A percentile compares a stretch with the other conserved stretches of the same genome.
Conservation (phyloP, 2,329 filamentous ascomycete species). For the Epichloe gansuensis region DNA sequence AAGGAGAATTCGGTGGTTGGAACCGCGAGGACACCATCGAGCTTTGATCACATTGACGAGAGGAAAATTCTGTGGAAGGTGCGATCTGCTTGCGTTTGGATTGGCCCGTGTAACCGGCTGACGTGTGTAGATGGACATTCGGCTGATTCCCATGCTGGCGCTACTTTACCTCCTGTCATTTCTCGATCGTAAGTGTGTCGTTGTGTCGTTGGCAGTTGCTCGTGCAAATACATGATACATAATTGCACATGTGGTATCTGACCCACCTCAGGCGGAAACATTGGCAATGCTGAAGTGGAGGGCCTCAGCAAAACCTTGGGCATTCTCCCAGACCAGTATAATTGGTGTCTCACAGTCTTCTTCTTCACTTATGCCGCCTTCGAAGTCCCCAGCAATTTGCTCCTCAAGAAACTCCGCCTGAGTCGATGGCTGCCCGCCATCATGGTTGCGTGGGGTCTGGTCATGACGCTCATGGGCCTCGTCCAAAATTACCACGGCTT, state of each 20-base stretch:
- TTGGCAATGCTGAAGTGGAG: slow-evolving; percentile 55
- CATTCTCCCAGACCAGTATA: slow-evolving; percentile 58
- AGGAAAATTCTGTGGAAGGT: slow-evolving; percentile 47
- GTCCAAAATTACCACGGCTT: slow-evolving; percentile 36
- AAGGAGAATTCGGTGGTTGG: neutral
- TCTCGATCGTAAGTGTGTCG: slow-evolving; percentile 37
- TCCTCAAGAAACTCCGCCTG: slow-evolving; percentile 63
- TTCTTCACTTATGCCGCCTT: slow-evolving; percentile 69
- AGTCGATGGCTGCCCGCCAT: slow-evolving; percentile 65
- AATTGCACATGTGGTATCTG: neutral
- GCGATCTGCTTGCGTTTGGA: neutral
- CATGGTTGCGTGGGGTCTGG: slow-evolving; percentile 49
- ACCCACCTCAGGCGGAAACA: slow-evolving; percentile 38
- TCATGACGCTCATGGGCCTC: slow-evolving; percentile 42
- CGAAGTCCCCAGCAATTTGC: slow-evolving; percentile 64
- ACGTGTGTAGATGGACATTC: slow-evolving; percentile 33
- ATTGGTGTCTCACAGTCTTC: slow-evolving; percentile 58
- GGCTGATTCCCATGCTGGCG: slow-evolving; percentile 50
- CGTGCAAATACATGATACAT: neutral
- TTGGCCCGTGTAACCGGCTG: neutral
- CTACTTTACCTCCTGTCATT: slow-evolving; percentile 57
- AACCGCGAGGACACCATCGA: neutral
- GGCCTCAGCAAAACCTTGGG: slow-evolving; percentile 38
- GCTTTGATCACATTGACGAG: slow-evolving; percentile 22
- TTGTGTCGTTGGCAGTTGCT: neutral